Conservation (phyloP, 2,329 filamentous ascomycete species). For the Apiospora saccharicola region DNA sequence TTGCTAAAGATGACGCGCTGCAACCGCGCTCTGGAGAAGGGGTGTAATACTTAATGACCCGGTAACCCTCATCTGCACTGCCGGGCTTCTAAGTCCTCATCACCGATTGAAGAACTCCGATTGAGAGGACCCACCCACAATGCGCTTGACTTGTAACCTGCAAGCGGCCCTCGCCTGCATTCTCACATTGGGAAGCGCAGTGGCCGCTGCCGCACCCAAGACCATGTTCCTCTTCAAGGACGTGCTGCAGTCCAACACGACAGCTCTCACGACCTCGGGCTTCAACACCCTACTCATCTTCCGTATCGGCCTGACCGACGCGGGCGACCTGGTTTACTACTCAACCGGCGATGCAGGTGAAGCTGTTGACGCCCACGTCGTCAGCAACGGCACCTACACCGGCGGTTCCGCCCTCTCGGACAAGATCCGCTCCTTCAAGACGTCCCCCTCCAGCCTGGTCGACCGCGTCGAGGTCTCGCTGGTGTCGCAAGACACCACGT, state of each 20-base stretch:
- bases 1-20: background rate
- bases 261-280: conserved; percentile 48
- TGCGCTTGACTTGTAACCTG: background rate
- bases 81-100: fast-evolving
- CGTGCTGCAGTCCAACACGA: conserved; percentile 53
- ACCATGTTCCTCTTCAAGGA: conserved; percentile 52
- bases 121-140: background rate
- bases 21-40: background rate
- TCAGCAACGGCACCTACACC: conserved; percentile 52
- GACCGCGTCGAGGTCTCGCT: conserved; percentile 49
- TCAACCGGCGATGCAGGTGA: conserved; percentile 46
- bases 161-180: background rate
- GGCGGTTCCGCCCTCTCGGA: conserved; percentile 56
- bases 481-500: conserved; percentile 44
- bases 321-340: conserved; percentile 55
- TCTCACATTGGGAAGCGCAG: background rate
- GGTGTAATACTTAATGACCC: background rate
- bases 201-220: conserved; percentile 31
- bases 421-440: conserved; percentile 53
- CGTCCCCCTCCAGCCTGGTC: conserved; percentile 41
- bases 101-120: background rate
- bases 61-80: background rate
- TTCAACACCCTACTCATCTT: conserved; percentile 55
- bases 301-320: conserved; percentile 50
- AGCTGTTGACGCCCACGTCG: conserved; percentile 45